Base-by-base conservation (phyloP, 1,284 basidiomycete genomes). In the Fistulina hepatica region DNA sequence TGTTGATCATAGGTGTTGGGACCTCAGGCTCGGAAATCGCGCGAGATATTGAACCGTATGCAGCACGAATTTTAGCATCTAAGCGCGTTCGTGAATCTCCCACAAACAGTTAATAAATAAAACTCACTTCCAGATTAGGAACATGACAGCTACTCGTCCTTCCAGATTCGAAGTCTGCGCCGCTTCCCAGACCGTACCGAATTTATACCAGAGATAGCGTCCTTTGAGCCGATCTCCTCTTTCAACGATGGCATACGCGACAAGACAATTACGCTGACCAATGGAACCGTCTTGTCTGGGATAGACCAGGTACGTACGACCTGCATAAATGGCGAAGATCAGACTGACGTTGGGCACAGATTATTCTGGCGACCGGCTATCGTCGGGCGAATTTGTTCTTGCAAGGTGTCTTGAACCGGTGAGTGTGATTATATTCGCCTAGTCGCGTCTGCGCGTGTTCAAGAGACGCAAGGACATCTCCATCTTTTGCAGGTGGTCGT, bases 21-120 rank as follows among this genome's bases (percentile, higher is more conserved):
- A 45, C 47, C 16, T 48, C 46, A 16, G 49, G 47, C n/a, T 49
- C 49, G 11, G 49, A 51, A 34, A 51, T 51, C 19, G 46, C 49
- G 9, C 46, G 49, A 3, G 48, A 49, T 24, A 48, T 51, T 27
- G 42, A 38, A 10, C 48, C 48, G n/a, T 44, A 41, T 23, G 40
- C 45, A 4, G 25, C 36, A 5, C 42, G 36, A 3, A 11, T 51
- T 11, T 39, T 44, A 10, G 45, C 49, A 0, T 48, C 46, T 21
- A 33, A 42, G 10, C 28, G 47, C 41, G n/a, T n/a, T n/a, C n/a
- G 49, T 49, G 2, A 34, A 44, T 24, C 15, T 12, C 9, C 24
- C n/a, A 19, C 3, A 19, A 15, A 2, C 2, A 5, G 21, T 12
- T 37, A 15, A 2, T 19, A 3, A 6, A n/a, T 8, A 8, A 10